Percentiles rank a stretch among this genome's conserved stretches.
Conservation (phyloP, 2,329 filamentous ascomycete genomes). For the Colletotrichum sp. region DNA sequence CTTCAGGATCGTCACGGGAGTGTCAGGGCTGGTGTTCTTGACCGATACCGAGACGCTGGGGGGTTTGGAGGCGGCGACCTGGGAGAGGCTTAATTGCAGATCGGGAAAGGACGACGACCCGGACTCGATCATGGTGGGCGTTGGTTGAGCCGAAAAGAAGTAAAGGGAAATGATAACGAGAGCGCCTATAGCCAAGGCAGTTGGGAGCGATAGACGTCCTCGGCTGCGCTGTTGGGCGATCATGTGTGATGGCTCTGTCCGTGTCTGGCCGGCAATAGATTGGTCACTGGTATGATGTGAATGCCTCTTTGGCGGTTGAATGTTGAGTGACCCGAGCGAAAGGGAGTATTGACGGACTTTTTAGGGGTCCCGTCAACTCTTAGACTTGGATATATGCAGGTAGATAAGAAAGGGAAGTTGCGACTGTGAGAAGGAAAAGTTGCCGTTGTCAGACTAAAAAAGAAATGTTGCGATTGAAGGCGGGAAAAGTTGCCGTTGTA, state of each 20-base stretch:
- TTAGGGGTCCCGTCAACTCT: not conserved
- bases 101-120: not conserved
- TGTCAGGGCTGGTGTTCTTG: conserved; percentile 38
- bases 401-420: not conserved
- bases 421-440: not conserved
- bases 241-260: not conserved
- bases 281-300: not conserved
- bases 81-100: conserved; percentile 24
- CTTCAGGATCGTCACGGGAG: conserved; percentile 42
- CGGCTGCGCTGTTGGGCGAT: not conserved
- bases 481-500: not conserved
- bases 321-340: not conserved
- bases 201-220: not conserved
- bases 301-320: not conserved
- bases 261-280: not conserved
- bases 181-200: not conserved
- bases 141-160: not conserved
- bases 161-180: not conserved
- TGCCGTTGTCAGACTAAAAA: not conserved
- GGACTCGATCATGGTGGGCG: not conserved
- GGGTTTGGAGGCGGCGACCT: conserved; percentile 34
- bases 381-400: not conserved
- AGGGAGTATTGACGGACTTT: not conserved
- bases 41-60: conserved; percentile 40
- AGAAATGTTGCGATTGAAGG: not conserved